Evolutionary conservation across 495 filamentous ascomycete species (phyloP).

Genomic region (Wilcoxina mikolae): DNA sequence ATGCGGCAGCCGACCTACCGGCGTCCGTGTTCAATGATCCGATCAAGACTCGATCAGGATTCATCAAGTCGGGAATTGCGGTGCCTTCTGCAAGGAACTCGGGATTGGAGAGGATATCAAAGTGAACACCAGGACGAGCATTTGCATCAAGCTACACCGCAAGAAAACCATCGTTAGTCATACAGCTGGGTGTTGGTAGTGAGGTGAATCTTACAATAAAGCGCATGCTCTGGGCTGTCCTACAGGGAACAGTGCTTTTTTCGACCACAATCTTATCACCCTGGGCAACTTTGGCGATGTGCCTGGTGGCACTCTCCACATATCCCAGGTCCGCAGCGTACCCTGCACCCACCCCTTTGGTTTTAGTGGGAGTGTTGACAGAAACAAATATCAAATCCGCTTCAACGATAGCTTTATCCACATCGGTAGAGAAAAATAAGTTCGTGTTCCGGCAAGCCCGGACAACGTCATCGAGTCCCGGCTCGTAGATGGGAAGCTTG

Average conservation of each 20-base stretch:
- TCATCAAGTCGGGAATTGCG: slow-evolving; percentile 52
- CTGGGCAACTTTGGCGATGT: slow-evolving; percentile 51
- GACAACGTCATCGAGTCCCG: slow-evolving; percentile 54
- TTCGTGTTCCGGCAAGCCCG: slow-evolving; percentile 38
- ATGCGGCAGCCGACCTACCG: slow-evolving; percentile 47
- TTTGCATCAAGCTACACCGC: slow-evolving; percentile 32
- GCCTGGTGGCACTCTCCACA: slow-evolving; percentile 53
- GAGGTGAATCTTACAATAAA: slow-evolving; percentile 40
- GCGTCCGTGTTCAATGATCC: slow-evolving; percentile 45
- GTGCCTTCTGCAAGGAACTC: slow-evolving; percentile 73
- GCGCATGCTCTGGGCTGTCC: slow-evolving; percentile 56
- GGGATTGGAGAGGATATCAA: slow-evolving; percentile 71
- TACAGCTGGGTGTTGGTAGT: neutral
- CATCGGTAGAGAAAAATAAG: slow-evolving; percentile 56
- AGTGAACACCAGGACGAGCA: slow-evolving; percentile 43
- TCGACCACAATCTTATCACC: slow-evolving; percentile 64
- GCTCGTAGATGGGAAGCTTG: slow-evolving; percentile 64
- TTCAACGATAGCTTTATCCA: slow-evolving; percentile 43
- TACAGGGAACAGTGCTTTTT: slow-evolving; percentile 70
- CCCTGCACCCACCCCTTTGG: slow-evolving; percentile 52
- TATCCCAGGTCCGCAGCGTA: slow-evolving; percentile 56
- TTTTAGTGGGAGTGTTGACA: slow-evolving; percentile 73
- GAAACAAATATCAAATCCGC: slow-evolving; percentile 66
- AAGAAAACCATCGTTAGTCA: slow-evolving; percentile 8
- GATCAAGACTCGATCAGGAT: slow-evolving; percentile 66